Conservation (phyloP, 495 filamentous ascomycete species). For the Neurospora discreta region DNA sequence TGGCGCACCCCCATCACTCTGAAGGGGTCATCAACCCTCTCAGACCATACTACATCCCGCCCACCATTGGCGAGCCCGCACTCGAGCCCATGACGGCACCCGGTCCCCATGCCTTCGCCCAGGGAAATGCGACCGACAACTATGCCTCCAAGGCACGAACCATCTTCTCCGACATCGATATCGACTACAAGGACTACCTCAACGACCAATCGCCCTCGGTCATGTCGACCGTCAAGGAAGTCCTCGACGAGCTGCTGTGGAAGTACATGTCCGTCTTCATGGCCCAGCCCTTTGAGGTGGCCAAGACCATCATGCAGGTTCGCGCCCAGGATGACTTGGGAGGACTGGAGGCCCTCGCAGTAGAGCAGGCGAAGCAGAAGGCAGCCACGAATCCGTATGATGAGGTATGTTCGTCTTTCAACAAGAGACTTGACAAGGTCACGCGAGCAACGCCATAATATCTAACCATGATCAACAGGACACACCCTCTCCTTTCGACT, state of each 20-base stretch:
- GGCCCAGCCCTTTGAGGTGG: constrained; percentile 93
- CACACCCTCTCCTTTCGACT: constrained; percentile 29
- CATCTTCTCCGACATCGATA: constrained; percentile 72
- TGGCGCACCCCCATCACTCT: constrained; percentile 30
- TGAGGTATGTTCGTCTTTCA: constrained; percentile 34
- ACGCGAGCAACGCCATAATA: background rate
- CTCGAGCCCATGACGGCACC: constrained; percentile 24
- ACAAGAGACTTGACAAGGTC: background rate
- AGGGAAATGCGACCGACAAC: constrained; percentile 36
- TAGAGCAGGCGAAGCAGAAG: constrained; percentile 14
- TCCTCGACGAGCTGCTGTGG: constrained; percentile 71
- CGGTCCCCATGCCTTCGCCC: constrained; percentile 31
- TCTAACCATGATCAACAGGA: constrained; percentile 3
- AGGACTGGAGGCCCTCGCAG: constrained; percentile 15
- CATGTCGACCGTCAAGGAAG: constrained; percentile 55
- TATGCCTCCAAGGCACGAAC: constrained; percentile 72
- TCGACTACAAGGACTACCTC: constrained; percentile 84
- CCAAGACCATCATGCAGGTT: constrained; percentile 84
- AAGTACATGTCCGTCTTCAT: constrained; percentile 77
- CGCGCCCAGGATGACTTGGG: constrained; percentile 42
- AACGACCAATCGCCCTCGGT: constrained; percentile 64
- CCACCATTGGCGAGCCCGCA: constrained; percentile 53
- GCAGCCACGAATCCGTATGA: constrained; percentile 29
- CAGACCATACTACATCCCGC: constrained; percentile 88
- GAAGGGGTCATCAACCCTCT: constrained; percentile 69